These are phyloP conservation scores for Quercus bicolor DNA, from an alignment of 306 rosid genomes.

Conservation along the genomic window DNA sequence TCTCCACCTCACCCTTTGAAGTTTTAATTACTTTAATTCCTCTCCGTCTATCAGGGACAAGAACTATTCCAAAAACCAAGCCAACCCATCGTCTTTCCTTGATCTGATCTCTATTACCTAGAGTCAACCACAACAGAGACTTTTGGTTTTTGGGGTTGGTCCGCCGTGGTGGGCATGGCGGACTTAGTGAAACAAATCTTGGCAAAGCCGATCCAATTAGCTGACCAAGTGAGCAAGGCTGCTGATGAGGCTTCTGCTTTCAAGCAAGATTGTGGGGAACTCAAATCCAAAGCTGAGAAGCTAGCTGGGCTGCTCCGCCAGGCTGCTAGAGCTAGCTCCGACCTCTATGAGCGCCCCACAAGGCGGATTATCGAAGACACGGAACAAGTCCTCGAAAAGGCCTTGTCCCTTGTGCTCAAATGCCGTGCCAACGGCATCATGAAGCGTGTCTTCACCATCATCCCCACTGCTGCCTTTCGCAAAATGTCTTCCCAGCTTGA, in stretches of 20 bases:
- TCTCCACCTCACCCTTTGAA: background rate
- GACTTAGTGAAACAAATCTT: constrained; percentile 71
- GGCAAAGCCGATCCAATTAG: constrained; percentile 73
- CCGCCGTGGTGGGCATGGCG: constrained; percentile 51
- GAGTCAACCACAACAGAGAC: background rate
- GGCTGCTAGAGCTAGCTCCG: constrained; percentile 85
- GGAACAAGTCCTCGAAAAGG: constrained; percentile 68
- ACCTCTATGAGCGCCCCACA: constrained; percentile 83
- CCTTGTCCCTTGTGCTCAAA: constrained; percentile 50
- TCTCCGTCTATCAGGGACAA: constrained; percentile 24
- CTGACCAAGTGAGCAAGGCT: constrained; percentile 70
- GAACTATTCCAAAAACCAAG: background rate
- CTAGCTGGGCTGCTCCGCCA: constrained; percentile 78
- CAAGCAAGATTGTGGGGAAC: constrained; percentile 66
- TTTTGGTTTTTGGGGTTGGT: constrained; percentile 13
- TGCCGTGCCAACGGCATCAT: constrained; percentile 69
- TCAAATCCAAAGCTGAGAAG: constrained; percentile 72
- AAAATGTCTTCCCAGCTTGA: constrained; percentile 63
- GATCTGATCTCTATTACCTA: constrained; percentile 11
- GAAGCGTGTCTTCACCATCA: constrained; percentile 75
- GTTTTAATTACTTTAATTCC: constrained; percentile 10
- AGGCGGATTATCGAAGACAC: constrained; percentile 77
- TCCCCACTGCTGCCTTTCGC: constrained; percentile 69
- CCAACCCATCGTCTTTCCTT: background rate
- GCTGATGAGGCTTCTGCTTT: constrained; percentile 65